Conservation (phyloP, 169 alveolate genomes). For the Plasmodium blacklocki region DNA sequence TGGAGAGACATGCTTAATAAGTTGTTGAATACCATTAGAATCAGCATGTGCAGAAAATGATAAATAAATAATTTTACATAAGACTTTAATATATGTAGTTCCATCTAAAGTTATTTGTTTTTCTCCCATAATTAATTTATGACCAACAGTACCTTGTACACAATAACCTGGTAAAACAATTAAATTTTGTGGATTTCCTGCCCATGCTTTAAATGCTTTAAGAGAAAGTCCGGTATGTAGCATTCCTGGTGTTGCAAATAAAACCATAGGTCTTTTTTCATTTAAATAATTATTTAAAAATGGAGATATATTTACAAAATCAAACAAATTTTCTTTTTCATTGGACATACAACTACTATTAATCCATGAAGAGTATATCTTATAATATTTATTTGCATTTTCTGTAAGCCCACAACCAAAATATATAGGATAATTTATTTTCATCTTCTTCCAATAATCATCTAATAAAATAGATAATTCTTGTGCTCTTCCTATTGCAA, state of each 20-base stretch:
- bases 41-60: constrained; percentile 99
- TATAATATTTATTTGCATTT: constrained; percentile 96
- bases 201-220: constrained; percentile 96
- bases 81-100: constrained; percentile 88
- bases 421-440: constrained; percentile 94
- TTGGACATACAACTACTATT: constrained; percentile 90
- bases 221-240: constrained; percentile 98
- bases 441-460: constrained; percentile 96
- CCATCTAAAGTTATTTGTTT: constrained; percentile 70
- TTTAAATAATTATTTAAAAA: constrained; percentile 92
- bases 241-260: constrained; percentile 99
- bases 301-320: constrained; percentile 93
- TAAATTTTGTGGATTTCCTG: constrained; percentile 94
- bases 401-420: constrained; percentile 98
- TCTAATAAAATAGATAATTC: constrained; percentile 97
- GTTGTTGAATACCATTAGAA: constrained; percentile 95
- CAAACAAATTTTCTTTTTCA: constrained; percentile 92
- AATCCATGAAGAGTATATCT: constrained; percentile 95
- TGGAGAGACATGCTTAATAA: constrained; percentile 92
- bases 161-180: constrained; percentile 99
- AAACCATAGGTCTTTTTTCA: constrained; percentile 96
- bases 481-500: constrained; percentile 99
- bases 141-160: constrained; percentile 98
- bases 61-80: constrained; percentile 94
- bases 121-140: constrained; percentile 93